Evolutionary conservation across 805 yeast species (phyloP).

Genomic region (Kodamaea sagamina): DNA sequence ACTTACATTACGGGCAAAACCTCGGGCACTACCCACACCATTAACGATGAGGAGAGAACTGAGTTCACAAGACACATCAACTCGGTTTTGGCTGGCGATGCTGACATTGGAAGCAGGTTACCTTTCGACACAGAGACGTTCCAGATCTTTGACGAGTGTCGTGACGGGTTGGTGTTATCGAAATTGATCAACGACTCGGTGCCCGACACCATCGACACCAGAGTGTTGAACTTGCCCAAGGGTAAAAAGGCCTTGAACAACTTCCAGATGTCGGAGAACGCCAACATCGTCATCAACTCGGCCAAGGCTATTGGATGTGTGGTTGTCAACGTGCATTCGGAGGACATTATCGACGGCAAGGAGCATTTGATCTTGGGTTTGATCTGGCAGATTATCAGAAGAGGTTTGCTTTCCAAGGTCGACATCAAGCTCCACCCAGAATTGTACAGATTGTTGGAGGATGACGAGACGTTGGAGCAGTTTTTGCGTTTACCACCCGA

Average conservation of each 20-base stretch:
- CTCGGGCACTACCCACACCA: conserved; percentile 94
- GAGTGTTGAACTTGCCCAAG: conserved; percentile 90
- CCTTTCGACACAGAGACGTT: conserved; percentile 94
- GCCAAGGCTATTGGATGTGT: conserved; percentile 99
- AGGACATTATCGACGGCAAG: conserved; percentile 91
- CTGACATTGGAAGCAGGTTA: conserved; percentile 76
- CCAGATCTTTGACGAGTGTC: conserved; percentile 94
- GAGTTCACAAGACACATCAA: conserved; percentile 97
- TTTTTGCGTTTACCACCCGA: conserved; percentile 96
- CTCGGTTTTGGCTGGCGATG: conserved; percentile 85
- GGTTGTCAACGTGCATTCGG: conserved; percentile 96
- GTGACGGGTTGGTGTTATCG: conserved; percentile 91
- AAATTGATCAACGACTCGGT: conserved; percentile 96
- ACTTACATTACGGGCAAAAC: conserved; percentile 83
- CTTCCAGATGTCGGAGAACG: conserved; percentile 95
- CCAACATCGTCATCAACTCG: conserved; percentile 95
- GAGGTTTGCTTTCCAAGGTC: conserved; percentile 91
- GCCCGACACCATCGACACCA: conserved; percentile 96
- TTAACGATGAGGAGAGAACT: conserved; percentile 93
- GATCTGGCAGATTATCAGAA: conserved; percentile 96
- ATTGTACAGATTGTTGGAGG: conserved; percentile 88
- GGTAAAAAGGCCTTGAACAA: conserved; percentile 75
- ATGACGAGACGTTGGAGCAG: conserved; percentile 96
- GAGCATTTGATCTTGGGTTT: conserved; percentile 89
- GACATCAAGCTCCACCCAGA: conserved; percentile 97